A percentile compares a stretch with the other conserved stretches of the same genome.
phyloP scores from a whole-genome alignment of 768 basidiomycete species.

The Russula brevipes region DNA sequence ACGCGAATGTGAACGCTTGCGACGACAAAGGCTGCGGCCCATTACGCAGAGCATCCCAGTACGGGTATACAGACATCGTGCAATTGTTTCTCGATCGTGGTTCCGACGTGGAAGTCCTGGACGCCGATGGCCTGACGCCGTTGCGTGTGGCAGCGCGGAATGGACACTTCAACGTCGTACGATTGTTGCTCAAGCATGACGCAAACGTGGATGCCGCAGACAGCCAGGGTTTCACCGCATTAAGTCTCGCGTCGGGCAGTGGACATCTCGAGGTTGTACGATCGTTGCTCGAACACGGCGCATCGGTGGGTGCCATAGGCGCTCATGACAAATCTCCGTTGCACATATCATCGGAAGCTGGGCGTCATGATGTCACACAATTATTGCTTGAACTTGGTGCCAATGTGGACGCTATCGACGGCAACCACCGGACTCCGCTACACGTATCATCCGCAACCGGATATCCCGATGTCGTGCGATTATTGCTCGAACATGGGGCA shows the following conservation, averaged over 20 bases:
- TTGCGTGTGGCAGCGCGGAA: background rate
- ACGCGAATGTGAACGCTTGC: background rate
- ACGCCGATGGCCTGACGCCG: background rate
- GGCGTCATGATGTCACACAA: background rate
- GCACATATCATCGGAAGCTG: too few species aligned
- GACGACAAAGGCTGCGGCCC: background rate
- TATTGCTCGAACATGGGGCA: background rate
- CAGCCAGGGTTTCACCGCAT: too few species aligned
- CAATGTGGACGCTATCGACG: background rate
- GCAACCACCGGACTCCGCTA: background rate
- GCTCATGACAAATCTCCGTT: too few species aligned
- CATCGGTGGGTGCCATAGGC: too few species aligned
- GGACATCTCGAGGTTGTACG: background rate
- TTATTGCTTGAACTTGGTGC: background rate
- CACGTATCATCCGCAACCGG: background rate
- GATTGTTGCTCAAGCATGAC: too few species aligned
- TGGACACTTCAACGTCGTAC: too few species aligned
- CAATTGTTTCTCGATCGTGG: background rate
- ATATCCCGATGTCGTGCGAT: background rate
- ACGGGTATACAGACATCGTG: background rate
- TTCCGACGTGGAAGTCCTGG: background rate
- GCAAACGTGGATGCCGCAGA: too few species aligned
- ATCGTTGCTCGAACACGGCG: too few species aligned
- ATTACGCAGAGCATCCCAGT: background rate
- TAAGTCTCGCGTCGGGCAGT: too few species aligned